Conservation (phyloP, 768 basidiomycete genomes). For the Collybiopsis confluens region DNA sequence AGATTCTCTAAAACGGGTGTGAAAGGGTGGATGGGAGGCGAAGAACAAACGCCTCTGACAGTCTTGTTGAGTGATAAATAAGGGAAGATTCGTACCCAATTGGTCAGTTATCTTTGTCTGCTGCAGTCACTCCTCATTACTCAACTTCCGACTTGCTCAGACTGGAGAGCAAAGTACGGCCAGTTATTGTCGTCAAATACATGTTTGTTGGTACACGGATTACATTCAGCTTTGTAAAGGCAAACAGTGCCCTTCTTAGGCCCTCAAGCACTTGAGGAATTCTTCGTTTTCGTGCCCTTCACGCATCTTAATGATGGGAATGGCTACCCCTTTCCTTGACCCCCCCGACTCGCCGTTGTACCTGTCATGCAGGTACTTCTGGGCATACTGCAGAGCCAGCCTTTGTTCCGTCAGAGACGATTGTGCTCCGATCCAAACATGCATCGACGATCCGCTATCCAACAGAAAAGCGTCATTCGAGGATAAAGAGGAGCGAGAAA, state of each 20-base stretch:
- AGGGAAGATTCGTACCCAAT: background rate
- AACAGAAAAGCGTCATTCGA: conserved; percentile 51
- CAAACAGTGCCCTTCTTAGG: background rate
- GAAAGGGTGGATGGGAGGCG: background rate
- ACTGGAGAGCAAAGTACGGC: too few relatives aligned
- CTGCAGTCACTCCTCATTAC: too few relatives aligned
- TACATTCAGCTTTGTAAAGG: background rate
- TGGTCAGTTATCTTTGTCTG: too few relatives aligned
- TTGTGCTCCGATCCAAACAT: conserved; percentile 54
- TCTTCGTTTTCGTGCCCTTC: conserved; percentile 49
- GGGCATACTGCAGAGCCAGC: conserved; percentile 53
- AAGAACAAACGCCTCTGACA: background rate
- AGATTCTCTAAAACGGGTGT: background rate
- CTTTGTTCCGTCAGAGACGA: conserved; percentile 45
- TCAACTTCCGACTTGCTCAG: too few relatives aligned
- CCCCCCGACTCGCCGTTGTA: conserved; percentile 12
- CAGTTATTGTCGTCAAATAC: too few relatives aligned
- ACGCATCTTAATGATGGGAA: conserved; percentile 47
- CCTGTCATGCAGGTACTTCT: conserved; percentile 44
- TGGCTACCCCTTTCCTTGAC: conserved; percentile 22
- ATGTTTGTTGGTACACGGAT: too few relatives aligned
- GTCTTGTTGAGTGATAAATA: background rate
- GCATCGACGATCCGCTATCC: conserved; percentile 40
- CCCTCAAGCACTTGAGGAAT: conserved; percentile 33
- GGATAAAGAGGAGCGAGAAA: conserved; percentile 30